Conservation (phyloP, 257 asterid species). For the Solanum chiquidenum region DNA sequence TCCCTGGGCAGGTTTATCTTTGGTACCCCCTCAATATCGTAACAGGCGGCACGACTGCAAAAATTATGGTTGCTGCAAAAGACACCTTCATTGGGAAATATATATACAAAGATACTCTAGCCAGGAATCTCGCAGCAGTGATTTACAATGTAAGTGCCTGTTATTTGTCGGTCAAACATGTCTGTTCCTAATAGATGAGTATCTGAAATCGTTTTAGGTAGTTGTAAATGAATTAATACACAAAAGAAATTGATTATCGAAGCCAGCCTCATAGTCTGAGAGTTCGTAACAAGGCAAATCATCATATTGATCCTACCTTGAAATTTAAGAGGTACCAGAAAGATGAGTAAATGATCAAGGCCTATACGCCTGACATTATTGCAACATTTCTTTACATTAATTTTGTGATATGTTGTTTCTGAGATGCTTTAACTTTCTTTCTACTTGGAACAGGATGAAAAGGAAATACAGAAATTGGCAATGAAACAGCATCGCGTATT, state of each 20-base stretch:
- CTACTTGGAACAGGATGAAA: constrained; percentile 64
- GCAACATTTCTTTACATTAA: background rate
- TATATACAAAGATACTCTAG: constrained; percentile 87
- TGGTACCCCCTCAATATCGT: constrained; percentile 93
- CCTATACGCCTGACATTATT: background rate
- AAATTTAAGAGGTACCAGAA: background rate
- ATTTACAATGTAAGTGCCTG: constrained; percentile 56
- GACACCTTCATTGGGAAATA: constrained; percentile 89
- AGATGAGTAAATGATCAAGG: background rate
- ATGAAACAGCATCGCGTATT: constrained; percentile 63
- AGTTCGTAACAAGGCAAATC: background rate
- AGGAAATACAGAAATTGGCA: constrained; percentile 82
- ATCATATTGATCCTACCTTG: background rate
- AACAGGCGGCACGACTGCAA: constrained; percentile 94
- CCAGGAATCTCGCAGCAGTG: constrained; percentile 90
- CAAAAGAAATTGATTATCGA: background rate
- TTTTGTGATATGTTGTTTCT: background rate
- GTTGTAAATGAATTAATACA: background rate
- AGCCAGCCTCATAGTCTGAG: background rate
- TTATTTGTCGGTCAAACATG: background rate
- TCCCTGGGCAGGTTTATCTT: constrained; percentile 57
- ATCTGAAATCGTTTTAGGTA: background rate
- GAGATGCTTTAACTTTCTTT: background rate
- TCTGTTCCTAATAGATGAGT: background rate
- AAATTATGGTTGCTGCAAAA: constrained; percentile 93